Evolutionary conservation across 805 yeast species (phyloP).

Genomic region (Millerago galiae): DNA sequence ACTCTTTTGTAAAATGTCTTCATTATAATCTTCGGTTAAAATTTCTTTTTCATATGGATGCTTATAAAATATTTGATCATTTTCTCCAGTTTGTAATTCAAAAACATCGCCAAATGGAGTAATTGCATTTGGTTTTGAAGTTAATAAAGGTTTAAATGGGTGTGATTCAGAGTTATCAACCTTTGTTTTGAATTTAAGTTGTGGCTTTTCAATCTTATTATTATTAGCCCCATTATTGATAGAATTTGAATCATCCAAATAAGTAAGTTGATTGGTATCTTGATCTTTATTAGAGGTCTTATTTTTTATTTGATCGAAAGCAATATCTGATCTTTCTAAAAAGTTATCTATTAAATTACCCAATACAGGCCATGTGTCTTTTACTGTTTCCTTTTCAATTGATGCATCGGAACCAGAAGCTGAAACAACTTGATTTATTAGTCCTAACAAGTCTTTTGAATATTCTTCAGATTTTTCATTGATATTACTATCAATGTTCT

Average conservation of each 20-base stretch:
- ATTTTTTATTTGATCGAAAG: constrained; percentile 41
- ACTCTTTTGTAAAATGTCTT: constrained; percentile 36
- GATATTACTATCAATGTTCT: constrained; percentile 49
- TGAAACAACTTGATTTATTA: constrained; percentile 41
- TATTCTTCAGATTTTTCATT: constrained; percentile 33
- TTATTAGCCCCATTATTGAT: constrained; percentile 15
- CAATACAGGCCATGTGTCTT: constrained; percentile 54
- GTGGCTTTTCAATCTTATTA: constrained; percentile 57
- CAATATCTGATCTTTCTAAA: constrained; percentile 71
- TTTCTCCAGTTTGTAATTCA: constrained; percentile 30
- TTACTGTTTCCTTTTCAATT: constrained; percentile 35
- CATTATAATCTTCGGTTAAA: constrained; percentile 61
- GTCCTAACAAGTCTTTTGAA: constrained; percentile 35
- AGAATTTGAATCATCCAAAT: constrained; percentile 40
- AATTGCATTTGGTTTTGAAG: constrained; percentile 65
- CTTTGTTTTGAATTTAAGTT: constrained; percentile 45
- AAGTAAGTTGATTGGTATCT: constrained; percentile 27
- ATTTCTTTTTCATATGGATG: constrained; percentile 85
- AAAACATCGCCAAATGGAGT: constrained; percentile 48
- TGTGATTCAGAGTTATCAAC: constrained; percentile 61
- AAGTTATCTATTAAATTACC: constrained; percentile 59
- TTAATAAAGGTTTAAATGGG: constrained; percentile 76
- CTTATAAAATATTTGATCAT: constrained; percentile 46
- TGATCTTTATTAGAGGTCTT: constrained; percentile 7
- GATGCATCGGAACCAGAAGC: constrained; percentile 27